phyloP scores from a whole-genome alignment of 768 basidiomycete genomes.

The Rhizopogon salebrosus region DNA sequence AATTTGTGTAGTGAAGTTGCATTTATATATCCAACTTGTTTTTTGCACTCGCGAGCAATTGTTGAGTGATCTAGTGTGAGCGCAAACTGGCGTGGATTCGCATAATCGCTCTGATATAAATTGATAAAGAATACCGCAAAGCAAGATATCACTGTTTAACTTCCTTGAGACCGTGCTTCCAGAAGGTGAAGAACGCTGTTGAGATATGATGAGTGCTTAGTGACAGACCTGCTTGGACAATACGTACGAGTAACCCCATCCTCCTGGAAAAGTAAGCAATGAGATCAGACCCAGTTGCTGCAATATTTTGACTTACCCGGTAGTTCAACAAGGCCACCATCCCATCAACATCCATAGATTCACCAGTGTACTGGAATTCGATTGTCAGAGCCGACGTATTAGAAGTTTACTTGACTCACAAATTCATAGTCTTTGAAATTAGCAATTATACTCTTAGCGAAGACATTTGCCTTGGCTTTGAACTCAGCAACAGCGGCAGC shows the following conservation, averaged over 20 bases:
- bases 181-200: constrained; percentile 86
- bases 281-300: neutral
- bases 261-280: constrained; percentile 37
- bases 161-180: constrained; percentile 91
- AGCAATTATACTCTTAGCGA: constrained; percentile 83
- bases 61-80: neutral
- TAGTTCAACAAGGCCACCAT: constrained; percentile 96
- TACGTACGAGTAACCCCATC: constrained; percentile 79
- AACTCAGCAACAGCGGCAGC: constrained; percentile 68
- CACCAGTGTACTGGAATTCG: constrained; percentile 56
- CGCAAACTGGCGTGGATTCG: neutral
- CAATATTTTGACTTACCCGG: constrained; percentile 46
- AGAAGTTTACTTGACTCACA: constrained; percentile 37
- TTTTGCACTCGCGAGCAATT: neutral
- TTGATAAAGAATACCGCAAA: constrained; percentile 1
- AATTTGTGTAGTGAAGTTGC: constrained; percentile 7
- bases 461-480: constrained; percentile 72
- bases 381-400: neutral
- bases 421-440: constrained; percentile 96
- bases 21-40: neutral
- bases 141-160: constrained; percentile 51
- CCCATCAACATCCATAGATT: constrained; percentile 79
- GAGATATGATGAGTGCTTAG: constrained; percentile 5
- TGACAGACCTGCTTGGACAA: neutral
- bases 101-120: constrained; percentile 1